Evolutionary conservation across 768 basidiomycete genomes (phyloP).

Genomic region (Lactarius akahatsu): DNA sequence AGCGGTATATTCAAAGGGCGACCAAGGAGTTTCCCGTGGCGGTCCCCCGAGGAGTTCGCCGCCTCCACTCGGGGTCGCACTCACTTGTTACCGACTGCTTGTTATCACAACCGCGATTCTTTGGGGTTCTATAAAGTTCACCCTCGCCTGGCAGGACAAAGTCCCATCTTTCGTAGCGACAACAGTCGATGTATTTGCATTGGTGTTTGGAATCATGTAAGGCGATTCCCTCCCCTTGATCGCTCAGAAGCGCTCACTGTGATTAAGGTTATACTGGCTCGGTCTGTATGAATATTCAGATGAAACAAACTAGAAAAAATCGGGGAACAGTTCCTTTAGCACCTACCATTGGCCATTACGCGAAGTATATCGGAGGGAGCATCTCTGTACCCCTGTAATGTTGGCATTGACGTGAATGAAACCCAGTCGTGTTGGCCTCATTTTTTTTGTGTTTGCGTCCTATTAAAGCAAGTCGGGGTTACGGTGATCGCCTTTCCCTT

Average conservation of each 20-base stretch:
- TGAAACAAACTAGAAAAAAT: too few relatives aligned
- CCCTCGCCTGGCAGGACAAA: background rate
- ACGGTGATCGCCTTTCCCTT: too few relatives aligned
- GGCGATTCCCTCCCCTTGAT: background rate
- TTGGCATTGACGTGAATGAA: too few relatives aligned
- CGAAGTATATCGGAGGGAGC: too few relatives aligned
- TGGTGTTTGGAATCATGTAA: background rate
- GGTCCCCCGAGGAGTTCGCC: background rate
- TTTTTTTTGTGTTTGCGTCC: too few relatives aligned
- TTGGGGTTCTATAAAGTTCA: background rate
- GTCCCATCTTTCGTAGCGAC: background rate
- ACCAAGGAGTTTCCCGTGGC: background rate
- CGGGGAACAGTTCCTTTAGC: background rate
- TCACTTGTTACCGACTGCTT: background rate
- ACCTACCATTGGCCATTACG: too few relatives aligned
- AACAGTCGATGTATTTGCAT: background rate
- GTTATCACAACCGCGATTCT: background rate
- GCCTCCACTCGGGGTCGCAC: background rate
- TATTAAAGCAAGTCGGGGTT: too few relatives aligned
- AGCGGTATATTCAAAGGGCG: background rate
- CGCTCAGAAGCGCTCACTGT: background rate
- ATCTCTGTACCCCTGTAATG: too few relatives aligned
- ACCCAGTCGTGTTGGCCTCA: too few relatives aligned
- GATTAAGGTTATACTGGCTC: background rate
- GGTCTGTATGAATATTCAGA: background rate